Percentiles rank a stretch among this genome's conserved stretches.
These are phyloP conservation scores for Xylaria polymorpha DNA, from an alignment of 2,329 filamentous ascomycete genomes.

Conservation along the genomic window DNA sequence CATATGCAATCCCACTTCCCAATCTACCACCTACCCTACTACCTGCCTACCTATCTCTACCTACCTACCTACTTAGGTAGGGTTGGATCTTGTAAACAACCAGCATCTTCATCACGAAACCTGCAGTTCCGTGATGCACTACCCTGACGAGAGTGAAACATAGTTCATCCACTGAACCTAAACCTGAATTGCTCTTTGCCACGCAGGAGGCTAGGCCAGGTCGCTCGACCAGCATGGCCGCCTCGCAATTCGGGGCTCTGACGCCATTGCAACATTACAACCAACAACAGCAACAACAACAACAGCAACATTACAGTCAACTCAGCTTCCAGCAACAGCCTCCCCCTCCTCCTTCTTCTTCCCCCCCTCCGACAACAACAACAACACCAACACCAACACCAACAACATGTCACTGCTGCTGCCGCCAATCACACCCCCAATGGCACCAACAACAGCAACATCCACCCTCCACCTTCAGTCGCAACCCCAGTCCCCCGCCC, in stretches of 20 bases:
- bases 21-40: too few relatives aligned
- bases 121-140: neutral
- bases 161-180: neutral
- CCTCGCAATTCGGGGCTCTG: slow-evolving; percentile 42
- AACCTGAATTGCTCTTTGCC: neutral
- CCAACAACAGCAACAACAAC: slow-evolving; percentile 13
- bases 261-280: slow-evolving; percentile 29
- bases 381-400: slow-evolving; percentile 27
- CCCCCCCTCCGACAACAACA: slow-evolving; percentile 23
- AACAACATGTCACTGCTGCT: slow-evolving; percentile 14
- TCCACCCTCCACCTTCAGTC: slow-evolving; percentile 30
- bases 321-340: slow-evolving; percentile 20
- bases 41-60: too few relatives aligned
- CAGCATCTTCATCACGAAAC: neutral
- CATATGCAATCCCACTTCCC: slow-evolving; percentile 11
- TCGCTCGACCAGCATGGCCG: slow-evolving; percentile 39
- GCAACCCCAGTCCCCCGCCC: slow-evolving; percentile 20
- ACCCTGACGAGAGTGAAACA: neutral
- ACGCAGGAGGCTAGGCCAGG: slow-evolving; percentile 20
- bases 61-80: neutral
- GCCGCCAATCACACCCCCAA: neutral
- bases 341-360: slow-evolving; percentile 14
- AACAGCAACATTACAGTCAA: slow-evolving; percentile 28
- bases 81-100: neutral
- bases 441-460: slow-evolving; percentile 9